Percentiles rank a stretch among this genome's conserved stretches.
Evolutionary conservation across 2,329 filamentous ascomycete genomes (phyloP).

Genomic region (Aciculosporium take): DNA sequence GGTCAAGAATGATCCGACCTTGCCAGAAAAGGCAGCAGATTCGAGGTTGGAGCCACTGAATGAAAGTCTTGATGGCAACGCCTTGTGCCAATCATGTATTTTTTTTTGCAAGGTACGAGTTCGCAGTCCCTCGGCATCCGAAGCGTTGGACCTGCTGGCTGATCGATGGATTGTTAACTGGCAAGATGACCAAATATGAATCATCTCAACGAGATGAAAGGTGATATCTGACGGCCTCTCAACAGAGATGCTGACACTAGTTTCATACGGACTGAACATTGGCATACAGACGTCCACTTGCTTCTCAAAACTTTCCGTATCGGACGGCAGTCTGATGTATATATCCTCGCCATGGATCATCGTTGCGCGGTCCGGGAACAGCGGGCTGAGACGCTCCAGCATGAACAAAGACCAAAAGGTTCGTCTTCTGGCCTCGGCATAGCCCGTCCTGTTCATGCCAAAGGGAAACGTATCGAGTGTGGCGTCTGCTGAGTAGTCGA

Average conservation of each 20-base stretch:
- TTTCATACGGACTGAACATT: slow-evolving; percentile 39
- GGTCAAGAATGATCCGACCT: slow-evolving; percentile 44
- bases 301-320: slow-evolving; percentile 46
- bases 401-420: slow-evolving; percentile 61
- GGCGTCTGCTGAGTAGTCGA: slow-evolving; percentile 30
- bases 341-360: slow-evolving; percentile 50
- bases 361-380: slow-evolving; percentile 37
- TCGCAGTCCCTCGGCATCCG: slow-evolving; percentile 15
- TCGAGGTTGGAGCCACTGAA: slow-evolving; percentile 45
- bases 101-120: slow-evolving; percentile 34
- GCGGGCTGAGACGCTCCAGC: slow-evolving; percentile 51
- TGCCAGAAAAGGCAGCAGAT: slow-evolving; percentile 35
- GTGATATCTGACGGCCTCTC: slow-evolving; percentile 32
- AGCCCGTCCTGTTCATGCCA: slow-evolving; percentile 40
- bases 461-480: slow-evolving; percentile 33
- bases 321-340: slow-evolving; percentile 51
- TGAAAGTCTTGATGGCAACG: slow-evolving; percentile 39
- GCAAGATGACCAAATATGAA: slow-evolving; percentile 51
- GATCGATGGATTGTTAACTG: slow-evolving; percentile 40
- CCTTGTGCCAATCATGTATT: slow-evolving; percentile 42
- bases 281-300: slow-evolving; percentile 43
- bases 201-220: slow-evolving; percentile 47
- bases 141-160: slow-evolving; percentile 15
- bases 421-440: slow-evolving; percentile 52
- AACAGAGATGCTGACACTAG: slow-evolving; percentile 9